Evolutionary conservation across 768 basidiomycete species (phyloP), one percentile per base, ranked within the genome.

Genomic region (Mycena galericulata): DNA sequence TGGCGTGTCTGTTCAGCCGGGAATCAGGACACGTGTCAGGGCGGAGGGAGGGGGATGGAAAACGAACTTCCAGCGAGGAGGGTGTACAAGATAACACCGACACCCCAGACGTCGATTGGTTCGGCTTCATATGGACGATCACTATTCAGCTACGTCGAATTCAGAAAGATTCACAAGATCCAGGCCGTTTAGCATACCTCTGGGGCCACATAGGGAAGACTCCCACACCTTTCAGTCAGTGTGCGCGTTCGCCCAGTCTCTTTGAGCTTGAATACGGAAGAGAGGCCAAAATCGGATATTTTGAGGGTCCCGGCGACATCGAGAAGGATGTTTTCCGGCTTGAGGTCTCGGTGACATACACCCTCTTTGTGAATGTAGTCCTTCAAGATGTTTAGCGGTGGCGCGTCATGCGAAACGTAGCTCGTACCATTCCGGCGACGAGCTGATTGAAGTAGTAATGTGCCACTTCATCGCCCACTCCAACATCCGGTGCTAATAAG

Each of bases 81-180:
- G 0, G 97, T 94, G 76, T 94, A 99, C 1, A 99, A 82, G 50
- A 99, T 97, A 29, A 99, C 93, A 1, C 98, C 98, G 45, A 94
- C 88, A 0, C 96, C 96, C 98, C 98, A 99, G 11, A 95, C 90
- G 76, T 99, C 98, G 26, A 99, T 88, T 0, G 98, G 96, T 65
- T 98, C 95, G 2, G 96, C 98, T 17, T 89, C 78, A 79, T 99
- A 99, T 0, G 93, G 87, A 12, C 77, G 82, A 4, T 89, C 83
- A 4, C 81, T 81, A 38, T 90, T 90, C 34, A 97, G 78, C 96
- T 97, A 34, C 9, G 10, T 14, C 38, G 11, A 43, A 62, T 34
- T 40, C 17, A 60, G 50, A 26, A 32, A 4, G 15, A 27, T 27
- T 12, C 5, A 45, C 18, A 4, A 27, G 1, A 38, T n/a, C 26